These are phyloP conservation scores for Geum urbanum DNA, from an alignment of 306 rosid genomes.

Conservation along the genomic window DNA sequence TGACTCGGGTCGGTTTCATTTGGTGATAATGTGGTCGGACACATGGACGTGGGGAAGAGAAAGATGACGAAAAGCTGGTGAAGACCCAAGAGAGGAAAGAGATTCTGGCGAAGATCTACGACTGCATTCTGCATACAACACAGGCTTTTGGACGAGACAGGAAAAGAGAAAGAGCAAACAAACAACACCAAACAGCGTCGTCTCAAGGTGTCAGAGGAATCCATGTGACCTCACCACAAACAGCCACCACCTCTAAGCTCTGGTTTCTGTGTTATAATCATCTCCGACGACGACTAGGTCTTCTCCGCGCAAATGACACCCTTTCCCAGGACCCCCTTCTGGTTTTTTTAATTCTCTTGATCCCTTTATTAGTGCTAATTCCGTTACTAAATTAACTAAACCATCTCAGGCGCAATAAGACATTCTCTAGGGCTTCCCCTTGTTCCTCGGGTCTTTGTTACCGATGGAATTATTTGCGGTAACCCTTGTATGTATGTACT, in stretches of 20 bases:
- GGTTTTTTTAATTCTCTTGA: slow-evolving; percentile 7
- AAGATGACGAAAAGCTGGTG: slow-evolving; percentile 50
- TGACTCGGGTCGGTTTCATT: slow-evolving; percentile 36
- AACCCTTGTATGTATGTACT: slow-evolving; percentile 21
- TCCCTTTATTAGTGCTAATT: slow-evolving; percentile 6
- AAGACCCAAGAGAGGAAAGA: slow-evolving; percentile 29
- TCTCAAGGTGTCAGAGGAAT: slow-evolving; percentile 65
- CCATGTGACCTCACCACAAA: slow-evolving; percentile 68
- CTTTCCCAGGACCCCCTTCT: slow-evolving; percentile 36
- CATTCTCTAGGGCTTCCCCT: slow-evolving; percentile 48
- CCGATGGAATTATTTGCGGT: slow-evolving; percentile 39
- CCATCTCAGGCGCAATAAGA: slow-evolving; percentile 30
- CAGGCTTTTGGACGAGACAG: too few relatives aligned
- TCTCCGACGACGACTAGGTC: slow-evolving; percentile 33
- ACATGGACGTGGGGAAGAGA: slow-evolving; percentile 42
- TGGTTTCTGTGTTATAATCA: slow-evolving; percentile 28
- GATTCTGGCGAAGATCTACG: slow-evolving; percentile 53
- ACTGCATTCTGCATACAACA: not conserved
- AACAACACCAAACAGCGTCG: slow-evolving; percentile 23
- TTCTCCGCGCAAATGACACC: slow-evolving; percentile 18
- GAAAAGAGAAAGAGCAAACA: slow-evolving; percentile 5
- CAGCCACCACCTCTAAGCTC: slow-evolving; percentile 30
- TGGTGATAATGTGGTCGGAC: slow-evolving; percentile 60
- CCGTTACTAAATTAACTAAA: slow-evolving; percentile 2
- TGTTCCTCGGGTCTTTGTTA: slow-evolving; percentile 29